These are phyloP conservation scores for Jimgerdemannia lactiflua DNA, from an alignment of 192 early-diverging fungal genomes.

Conservation along the genomic window DNA sequence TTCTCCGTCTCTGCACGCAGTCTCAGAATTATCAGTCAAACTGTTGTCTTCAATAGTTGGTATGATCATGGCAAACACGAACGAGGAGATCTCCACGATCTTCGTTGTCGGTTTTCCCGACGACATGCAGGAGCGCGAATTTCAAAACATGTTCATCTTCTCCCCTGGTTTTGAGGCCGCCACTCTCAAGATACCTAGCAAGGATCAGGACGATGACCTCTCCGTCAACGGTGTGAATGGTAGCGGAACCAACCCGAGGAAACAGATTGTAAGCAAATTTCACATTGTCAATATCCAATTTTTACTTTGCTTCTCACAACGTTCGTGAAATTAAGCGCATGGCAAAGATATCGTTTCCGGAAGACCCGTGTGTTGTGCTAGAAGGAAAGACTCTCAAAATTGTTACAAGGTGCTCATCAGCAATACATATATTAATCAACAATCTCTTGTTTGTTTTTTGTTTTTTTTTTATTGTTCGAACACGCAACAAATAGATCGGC, in stretches of 20 bases:
- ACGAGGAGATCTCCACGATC: slow-evolving; percentile 97
- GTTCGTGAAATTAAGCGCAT: too few species aligned
- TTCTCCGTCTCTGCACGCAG: background rate
- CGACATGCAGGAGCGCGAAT: slow-evolving; percentile 98
- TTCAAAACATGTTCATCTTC: slow-evolving; percentile 99
- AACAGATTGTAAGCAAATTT: slow-evolving; percentile 80
- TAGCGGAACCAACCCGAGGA: slow-evolving; percentile 55
- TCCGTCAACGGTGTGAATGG: slow-evolving; percentile 41
- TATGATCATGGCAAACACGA: slow-evolving; percentile 1
- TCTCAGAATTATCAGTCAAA: background rate
- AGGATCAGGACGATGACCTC: slow-evolving; percentile 56
- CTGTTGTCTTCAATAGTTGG: background rate
- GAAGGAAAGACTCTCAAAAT: too few species aligned
- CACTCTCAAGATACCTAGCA: slow-evolving; percentile 84
- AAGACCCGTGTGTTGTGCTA: too few species aligned
- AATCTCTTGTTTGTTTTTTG: too few species aligned
- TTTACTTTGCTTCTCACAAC: too few species aligned
- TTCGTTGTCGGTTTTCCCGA: slow-evolving; percentile 99
- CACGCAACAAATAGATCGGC: slow-evolving; percentile 71
- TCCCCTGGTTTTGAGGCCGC: slow-evolving; percentile 97
- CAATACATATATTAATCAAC: too few species aligned
- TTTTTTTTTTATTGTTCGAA: too few species aligned
- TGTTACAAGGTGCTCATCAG: too few species aligned
- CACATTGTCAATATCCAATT: too few species aligned
- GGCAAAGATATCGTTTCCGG: too few species aligned